A percentile compares a stretch with the other conserved stretches of the same genome.
Conservation (phyloP, 208 protist species). For the Trypanosoma grayi region DNA sequence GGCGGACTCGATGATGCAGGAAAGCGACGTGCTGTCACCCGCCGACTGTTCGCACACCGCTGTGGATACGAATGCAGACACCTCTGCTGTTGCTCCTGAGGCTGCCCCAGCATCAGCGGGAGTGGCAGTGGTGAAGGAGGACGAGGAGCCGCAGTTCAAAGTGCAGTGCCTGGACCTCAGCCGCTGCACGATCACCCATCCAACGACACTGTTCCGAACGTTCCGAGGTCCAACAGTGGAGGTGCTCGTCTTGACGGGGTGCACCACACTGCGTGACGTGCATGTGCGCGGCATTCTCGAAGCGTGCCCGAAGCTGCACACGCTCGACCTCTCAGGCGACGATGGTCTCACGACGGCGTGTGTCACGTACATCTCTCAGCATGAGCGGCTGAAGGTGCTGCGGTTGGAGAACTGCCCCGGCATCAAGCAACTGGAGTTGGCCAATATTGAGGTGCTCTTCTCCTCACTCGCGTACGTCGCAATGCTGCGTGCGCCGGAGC, state of each 20-base stretch:
- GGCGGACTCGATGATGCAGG: background rate
- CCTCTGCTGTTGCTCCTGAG: too few relatives aligned
- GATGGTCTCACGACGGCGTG: conserved; percentile 20
- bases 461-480: conserved; percentile 29
- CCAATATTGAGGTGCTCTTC: conserved; percentile 30
- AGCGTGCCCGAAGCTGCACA: conserved; percentile 27
- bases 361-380: conserved; percentile 23
- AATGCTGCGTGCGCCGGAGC: conserved; percentile 19
- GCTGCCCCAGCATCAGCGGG: too few relatives aligned
- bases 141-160: background rate
- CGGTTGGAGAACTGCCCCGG: conserved; percentile 34
- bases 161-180: conserved; percentile 30
- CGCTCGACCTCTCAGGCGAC: conserved; percentile 30
- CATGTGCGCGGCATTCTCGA: conserved; percentile 21
- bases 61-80: background rate
- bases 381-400: conserved; percentile 22
- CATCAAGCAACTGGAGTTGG: conserved; percentile 21
- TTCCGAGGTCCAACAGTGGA: conserved; percentile 21
- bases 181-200: conserved; percentile 25
- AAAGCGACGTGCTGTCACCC: background rate
- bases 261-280: conserved; percentile 18
- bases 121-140: too few relatives aligned
- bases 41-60: background rate
- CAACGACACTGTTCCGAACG: conserved; percentile 10
- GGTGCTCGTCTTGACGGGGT: conserved; percentile 25